Percentiles rank a stretch among this genome's conserved stretches.
phyloP scores from a whole-genome alignment of 768 basidiomycete genomes.

The Mycena filopes region DNA sequence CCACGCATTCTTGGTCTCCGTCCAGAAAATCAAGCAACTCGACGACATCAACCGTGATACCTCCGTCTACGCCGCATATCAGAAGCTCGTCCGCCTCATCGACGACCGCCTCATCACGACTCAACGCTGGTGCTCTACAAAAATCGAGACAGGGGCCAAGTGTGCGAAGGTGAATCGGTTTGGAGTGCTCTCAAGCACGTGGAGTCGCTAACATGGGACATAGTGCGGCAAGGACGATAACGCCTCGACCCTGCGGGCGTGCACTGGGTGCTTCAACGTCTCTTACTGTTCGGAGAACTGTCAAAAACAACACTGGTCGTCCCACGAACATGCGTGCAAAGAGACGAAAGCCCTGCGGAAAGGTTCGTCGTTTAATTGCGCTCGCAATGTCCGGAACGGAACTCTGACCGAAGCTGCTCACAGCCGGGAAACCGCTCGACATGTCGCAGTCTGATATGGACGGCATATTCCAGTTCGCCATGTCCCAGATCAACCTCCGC shows the following conservation, averaged over 20 bases:
- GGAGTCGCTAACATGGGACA: too few relatives aligned
- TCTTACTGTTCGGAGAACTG: slow-evolving; percentile 8
- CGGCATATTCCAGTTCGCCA: background rate
- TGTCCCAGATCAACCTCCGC: background rate
- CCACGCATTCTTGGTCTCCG: slow-evolving; percentile 3
- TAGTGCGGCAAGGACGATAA: slow-evolving; percentile 5
- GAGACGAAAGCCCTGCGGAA: background rate
- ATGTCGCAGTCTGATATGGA: background rate
- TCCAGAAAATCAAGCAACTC: background rate
- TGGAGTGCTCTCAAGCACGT: too few relatives aligned
- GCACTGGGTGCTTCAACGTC: background rate
- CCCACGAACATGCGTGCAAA: background rate
- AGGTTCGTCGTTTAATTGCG: too few relatives aligned
- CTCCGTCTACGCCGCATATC: background rate
- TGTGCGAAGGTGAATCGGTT: slow-evolving; percentile 3
- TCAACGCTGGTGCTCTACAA: background rate
- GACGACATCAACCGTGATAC: background rate
- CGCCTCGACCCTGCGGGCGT: background rate
- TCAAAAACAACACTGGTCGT: slow-evolving; percentile 1
- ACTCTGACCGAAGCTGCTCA: too few relatives aligned
- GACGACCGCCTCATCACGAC: background rate
- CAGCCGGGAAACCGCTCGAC: background rate
- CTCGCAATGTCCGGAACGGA: too few relatives aligned
- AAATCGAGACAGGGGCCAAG: background rate
- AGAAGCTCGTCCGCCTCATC: background rate